Base-by-base conservation (phyloP, 176 grass and related monocot genomes). In the Oryza officinalis region DNA sequence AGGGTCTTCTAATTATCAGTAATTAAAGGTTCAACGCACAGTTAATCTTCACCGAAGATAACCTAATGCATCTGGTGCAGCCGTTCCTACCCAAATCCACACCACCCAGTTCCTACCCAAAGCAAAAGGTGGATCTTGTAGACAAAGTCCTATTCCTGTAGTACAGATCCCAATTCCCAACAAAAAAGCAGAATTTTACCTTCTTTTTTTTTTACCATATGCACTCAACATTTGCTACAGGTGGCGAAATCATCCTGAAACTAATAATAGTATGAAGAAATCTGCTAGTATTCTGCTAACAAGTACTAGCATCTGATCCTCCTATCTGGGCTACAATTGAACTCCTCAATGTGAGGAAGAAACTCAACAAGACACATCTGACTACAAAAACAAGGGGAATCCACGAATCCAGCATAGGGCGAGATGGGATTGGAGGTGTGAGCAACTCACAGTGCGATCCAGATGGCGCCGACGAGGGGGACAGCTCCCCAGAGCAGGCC, bases 401-500 rank as follows among this genome's bases (percentile, higher is more conserved):
- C 44, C 40, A 45, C 37, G 71, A 72, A 67, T 74, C 27, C 31
- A 65, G 69, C 22, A 6, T 23, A 72, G 44, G 46, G 8, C 31
- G n/a, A 67, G 17, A 44, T 35, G 10, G 13, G 63, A 27, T 27
- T 1, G 27, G 27, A 63, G 71, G 6, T 47, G 44, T 26, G 33
- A 14, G 15, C 0, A 88, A 88, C 97, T 99, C 72, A 96, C 96
- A 91, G 79, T 12, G 86, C 63, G 89, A 99, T 99, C 96, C 96
- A 99, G 78, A 90, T 60, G 76, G 85, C 96, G 26, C 96, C 96
- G 47, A 94, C 81, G 86, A 99, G 91, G 61, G 93, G 96, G 10
- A 94, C 44, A 74, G 89, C 91, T 76, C 96, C 96, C 91, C 93
- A 99, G 69, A 96, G 65, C 83, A 99, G 84, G 44, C 96, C 96